Conservation (phyloP, 768 basidiomycete genomes). For the Lactarius akahatsu region DNA sequence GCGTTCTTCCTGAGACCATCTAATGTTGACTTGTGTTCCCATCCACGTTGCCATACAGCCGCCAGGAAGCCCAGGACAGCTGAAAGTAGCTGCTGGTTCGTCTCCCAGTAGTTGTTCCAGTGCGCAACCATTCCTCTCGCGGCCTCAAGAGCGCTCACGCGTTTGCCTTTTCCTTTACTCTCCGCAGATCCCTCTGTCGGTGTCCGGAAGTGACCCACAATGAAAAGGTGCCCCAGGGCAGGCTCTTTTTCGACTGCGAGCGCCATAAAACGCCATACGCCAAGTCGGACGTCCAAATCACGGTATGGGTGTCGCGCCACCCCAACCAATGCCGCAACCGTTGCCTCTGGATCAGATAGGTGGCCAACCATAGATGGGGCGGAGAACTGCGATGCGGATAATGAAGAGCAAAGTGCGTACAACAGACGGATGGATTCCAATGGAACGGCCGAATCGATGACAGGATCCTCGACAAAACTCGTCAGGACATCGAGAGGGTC, state of each 20-base stretch:
- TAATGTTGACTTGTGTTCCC: slow-evolving; percentile 65
- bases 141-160: slow-evolving; percentile 60
- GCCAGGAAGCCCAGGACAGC: slow-evolving; percentile 75
- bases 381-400: slow-evolving; percentile 58
- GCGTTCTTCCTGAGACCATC: slow-evolving; percentile 54
- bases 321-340: slow-evolving; percentile 62
- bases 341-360: slow-evolving; percentile 72
- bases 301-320: slow-evolving; percentile 80
- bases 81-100: slow-evolving; percentile 72
- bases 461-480: slow-evolving; percentile 62
- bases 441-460: slow-evolving; percentile 59
- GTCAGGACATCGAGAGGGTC: slow-evolving; percentile 79
- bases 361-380: slow-evolving; percentile 76
- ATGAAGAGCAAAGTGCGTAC: slow-evolving; percentile 63
- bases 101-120: slow-evolving; percentile 77
- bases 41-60: slow-evolving; percentile 75
- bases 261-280: slow-evolving; percentile 82
- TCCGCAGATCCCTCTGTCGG: slow-evolving; percentile 42
- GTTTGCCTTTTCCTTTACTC: slow-evolving; percentile 38
- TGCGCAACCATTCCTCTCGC: slow-evolving; percentile 63
- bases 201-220: slow-evolving; percentile 66
- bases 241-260: slow-evolving; percentile 85
- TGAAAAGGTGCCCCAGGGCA: slow-evolving; percentile 75
- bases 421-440: slow-evolving; percentile 66
- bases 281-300: slow-evolving; percentile 65